Conservation (phyloP, 306 rosid genomes). For the Mimosa pudica region DNA sequence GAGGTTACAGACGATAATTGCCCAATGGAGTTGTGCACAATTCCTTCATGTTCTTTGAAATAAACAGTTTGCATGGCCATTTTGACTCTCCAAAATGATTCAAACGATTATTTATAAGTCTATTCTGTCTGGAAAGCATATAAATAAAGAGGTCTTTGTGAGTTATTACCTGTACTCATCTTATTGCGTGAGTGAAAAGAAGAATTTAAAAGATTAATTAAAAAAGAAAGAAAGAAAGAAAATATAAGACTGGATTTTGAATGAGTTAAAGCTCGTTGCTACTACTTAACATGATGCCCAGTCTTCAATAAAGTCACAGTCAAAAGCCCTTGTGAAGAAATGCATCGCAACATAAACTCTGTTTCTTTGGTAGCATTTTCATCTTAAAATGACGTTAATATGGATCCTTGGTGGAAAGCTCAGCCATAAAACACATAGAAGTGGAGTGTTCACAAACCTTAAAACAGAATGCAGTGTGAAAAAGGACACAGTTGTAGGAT, state of each 20-base stretch:
- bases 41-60: constrained; percentile 65
- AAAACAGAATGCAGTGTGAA: constrained; percentile 34
- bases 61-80: constrained; percentile 65
- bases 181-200: neutral
- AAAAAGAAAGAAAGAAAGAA: neutral
- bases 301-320: constrained; percentile 12
- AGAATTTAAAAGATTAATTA: neutral
- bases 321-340: neutral
- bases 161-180: neutral
- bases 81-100: constrained; percentile 25
- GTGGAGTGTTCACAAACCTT: neutral
- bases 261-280: constrained; percentile 1
- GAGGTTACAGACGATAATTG: constrained; percentile 56
- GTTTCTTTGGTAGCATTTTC: neutral
- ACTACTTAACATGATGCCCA: constrained; percentile 12
- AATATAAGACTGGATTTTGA: neutral
- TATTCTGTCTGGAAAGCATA: constrained; percentile 42
- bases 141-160: neutral
- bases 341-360: constrained; percentile 1
- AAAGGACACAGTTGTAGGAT: constrained; percentile 8
- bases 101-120: constrained; percentile 10
- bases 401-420: neutral
- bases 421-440: neutral
- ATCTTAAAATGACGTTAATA: neutral
- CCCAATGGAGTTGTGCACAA: constrained; percentile 47